Evolutionary conservation across 1,139 yeast species (phyloP), one percentile per base, ranked within the genome.

Genomic region (Sugiyamaella novakii): DNA sequence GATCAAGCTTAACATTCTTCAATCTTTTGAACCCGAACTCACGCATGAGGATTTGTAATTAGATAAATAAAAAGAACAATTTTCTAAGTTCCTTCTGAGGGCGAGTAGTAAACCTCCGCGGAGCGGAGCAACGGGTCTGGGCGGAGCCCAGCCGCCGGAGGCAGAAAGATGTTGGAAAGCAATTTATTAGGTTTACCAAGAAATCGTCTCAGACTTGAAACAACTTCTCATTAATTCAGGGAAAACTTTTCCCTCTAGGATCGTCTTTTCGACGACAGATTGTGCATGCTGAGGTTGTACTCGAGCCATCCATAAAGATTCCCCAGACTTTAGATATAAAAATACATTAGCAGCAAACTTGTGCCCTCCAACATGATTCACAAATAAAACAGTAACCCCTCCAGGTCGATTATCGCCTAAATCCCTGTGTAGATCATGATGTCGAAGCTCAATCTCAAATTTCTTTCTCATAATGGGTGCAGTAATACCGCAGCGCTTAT

Each of bases 341-440:
- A 88, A 75, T 1, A 87, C 86, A 67, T 92, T 92, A 1, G 98
- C 97, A 1, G 92, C 87, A 66, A 74, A 92, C 58, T 92, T 92
- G 68, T 92, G 98, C 2, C 98, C 98, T 2, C 98, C 98, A 25
- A 92, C 84, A 66, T 92, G 98, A 62, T 87, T 88, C 18, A 86
- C 76, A 59, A 68, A 88, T 2, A 77, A 73, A 2, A 89, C 87
- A 10, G 73, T 70, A 1, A 84, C 86, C 2, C 98, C 98, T 31
- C 76, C 82, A 0, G 87, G 81, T 46, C 91, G 74, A 41, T 73
- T 75, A 46, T 67, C 71, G 62, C 87, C 95, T 3, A 87, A 83
- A 65, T 91, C 97, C 59, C 98, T 76, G 59, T 80, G 79, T 21
- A 85, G 69, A 2, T 82, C 92, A 36, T 77, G 71, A 12, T 85